These are phyloP conservation scores for Cryphonectria parasitica DNA, from an alignment of 2,329 filamentous ascomycete genomes.

Conservation along the genomic window DNA sequence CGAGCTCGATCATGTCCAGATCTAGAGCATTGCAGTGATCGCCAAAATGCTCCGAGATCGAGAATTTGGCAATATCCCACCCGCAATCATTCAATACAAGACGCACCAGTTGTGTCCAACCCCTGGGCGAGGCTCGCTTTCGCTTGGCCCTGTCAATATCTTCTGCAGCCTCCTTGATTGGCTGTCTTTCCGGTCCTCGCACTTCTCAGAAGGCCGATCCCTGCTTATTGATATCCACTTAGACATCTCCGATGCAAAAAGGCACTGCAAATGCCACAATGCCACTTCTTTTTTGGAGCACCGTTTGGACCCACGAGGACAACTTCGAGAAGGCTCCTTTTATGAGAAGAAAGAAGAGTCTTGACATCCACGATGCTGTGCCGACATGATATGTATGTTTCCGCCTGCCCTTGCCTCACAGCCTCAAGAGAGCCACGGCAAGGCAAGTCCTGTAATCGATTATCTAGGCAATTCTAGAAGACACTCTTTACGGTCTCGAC, in stretches of 20 bases:
- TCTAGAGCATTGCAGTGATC: background rate
- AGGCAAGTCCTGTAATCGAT: background rate
- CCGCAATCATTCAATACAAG: background rate
- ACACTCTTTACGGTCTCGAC: background rate
- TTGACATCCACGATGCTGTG: background rate
- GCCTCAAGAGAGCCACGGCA: background rate
- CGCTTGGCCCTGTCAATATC: conserved; percentile 13
- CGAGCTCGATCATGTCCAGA: background rate
- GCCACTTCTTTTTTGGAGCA: background rate
- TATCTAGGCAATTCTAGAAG: background rate
- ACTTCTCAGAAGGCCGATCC: conserved; percentile 17
- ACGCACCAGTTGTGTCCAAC: background rate
- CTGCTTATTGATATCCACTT: background rate
- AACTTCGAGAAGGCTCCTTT: background rate
- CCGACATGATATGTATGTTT: conserved; percentile 1
- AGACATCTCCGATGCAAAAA: background rate
- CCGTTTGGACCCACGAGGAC: background rate
- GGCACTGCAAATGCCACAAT: background rate
- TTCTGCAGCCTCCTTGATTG: conserved; percentile 12
- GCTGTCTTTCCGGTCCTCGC: conserved; percentile 15
- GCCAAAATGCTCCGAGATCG: background rate
- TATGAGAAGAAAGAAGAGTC: background rate
- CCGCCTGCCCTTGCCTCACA: background rate
- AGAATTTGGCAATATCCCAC: background rate
- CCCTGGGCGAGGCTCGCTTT: conserved; percentile 12